phyloP scores from a whole-genome alignment of 163 green algal genomes.

The Prototheca wickerhamii region DNA sequence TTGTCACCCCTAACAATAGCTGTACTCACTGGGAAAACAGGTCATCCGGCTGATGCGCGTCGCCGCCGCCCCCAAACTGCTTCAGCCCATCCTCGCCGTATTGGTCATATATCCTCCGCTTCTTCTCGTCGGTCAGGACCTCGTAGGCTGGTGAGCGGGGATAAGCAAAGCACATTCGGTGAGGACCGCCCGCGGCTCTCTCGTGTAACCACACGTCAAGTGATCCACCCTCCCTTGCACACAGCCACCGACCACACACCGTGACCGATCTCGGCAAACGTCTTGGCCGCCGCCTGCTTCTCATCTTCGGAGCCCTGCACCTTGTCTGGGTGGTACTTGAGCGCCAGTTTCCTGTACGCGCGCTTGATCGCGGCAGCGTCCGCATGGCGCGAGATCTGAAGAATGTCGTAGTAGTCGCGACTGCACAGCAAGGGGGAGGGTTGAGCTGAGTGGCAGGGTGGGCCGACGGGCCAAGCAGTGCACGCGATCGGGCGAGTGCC shows the following conservation, averaged over 20 bases:
- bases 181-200: not conserved
- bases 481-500: too few species aligned
- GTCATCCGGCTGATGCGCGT: conserved; percentile 40
- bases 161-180: not conserved
- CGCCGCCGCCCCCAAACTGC: conserved; percentile 63
- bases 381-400: conserved; percentile 64
- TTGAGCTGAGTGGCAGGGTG: too few species aligned
- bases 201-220: not conserved
- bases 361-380: conserved; percentile 87
- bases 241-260: conserved; percentile 20
- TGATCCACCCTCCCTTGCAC: not conserved
- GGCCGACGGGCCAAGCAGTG: too few species aligned
- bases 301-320: conserved; percentile 70
- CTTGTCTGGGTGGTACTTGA: conserved; percentile 95
- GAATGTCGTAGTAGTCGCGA: conserved; percentile 74
- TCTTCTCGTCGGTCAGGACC: conserved; percentile 72
- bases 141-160: conserved; percentile 74
- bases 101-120: conserved; percentile 78
- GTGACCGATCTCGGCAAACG: conserved; percentile 92
- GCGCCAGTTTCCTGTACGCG: conserved; percentile 90
- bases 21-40: conserved; percentile 76
- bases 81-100: conserved; percentile 90
- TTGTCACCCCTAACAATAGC: not conserved
- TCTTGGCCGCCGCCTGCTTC: conserved; percentile 82
- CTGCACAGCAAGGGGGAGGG: too few species aligned